A percentile compares a stretch with the other conserved stretches of the same genome.
phyloP scores from a whole-genome alignment of 1,284 basidiomycete genomes.

The Cryptococcus depauperatus region DNA sequence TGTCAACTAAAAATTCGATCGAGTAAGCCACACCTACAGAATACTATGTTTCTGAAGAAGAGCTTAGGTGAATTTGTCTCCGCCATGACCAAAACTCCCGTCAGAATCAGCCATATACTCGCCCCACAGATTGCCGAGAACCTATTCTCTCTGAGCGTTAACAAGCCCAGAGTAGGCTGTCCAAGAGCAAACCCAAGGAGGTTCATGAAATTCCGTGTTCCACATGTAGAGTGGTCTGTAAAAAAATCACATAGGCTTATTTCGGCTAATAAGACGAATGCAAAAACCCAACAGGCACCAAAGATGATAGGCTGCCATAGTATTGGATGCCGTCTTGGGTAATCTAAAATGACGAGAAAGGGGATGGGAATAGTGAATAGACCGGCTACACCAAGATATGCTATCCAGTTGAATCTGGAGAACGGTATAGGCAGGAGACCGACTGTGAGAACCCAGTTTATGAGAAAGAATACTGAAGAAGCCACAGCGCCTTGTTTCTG shows the following conservation, averaged over 20 bases:
- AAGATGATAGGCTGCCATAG: slow-evolving; percentile 39
- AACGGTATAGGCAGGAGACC: slow-evolving; percentile 26
- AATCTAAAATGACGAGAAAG: slow-evolving; percentile 34
- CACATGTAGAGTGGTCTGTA: slow-evolving; percentile 18
- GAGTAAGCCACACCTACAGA: slow-evolving; percentile 24
- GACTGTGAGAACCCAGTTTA: slow-evolving; percentile 33
- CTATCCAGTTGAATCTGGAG: slow-evolving; percentile 21
- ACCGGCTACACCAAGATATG: slow-evolving; percentile 34
- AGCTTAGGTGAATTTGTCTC: slow-evolving; percentile 45
- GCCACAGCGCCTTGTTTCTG: slow-evolving; percentile 31
- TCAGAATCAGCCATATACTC: slow-evolving; percentile 51
- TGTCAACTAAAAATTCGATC: neutral
- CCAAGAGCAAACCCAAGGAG: slow-evolving; percentile 48
- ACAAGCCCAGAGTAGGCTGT: slow-evolving; percentile 65
- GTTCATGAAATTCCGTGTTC: slow-evolving; percentile 26
- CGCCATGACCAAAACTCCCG: slow-evolving; percentile 49
- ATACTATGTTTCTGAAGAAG: slow-evolving; percentile 36
- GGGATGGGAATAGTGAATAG: slow-evolving; percentile 37
- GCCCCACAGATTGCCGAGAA: slow-evolving; percentile 58
- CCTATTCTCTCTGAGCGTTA: slow-evolving; percentile 63
- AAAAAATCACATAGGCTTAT: slow-evolving; percentile 36
- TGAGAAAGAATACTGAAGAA: slow-evolving; percentile 30
- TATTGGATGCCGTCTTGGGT: slow-evolving; percentile 22
- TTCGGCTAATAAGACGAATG: slow-evolving; percentile 34
- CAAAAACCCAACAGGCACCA: slow-evolving; percentile 32